Conservation (phyloP, 2,329 filamentous ascomycete species). For the Cytospora leucostoma region DNA sequence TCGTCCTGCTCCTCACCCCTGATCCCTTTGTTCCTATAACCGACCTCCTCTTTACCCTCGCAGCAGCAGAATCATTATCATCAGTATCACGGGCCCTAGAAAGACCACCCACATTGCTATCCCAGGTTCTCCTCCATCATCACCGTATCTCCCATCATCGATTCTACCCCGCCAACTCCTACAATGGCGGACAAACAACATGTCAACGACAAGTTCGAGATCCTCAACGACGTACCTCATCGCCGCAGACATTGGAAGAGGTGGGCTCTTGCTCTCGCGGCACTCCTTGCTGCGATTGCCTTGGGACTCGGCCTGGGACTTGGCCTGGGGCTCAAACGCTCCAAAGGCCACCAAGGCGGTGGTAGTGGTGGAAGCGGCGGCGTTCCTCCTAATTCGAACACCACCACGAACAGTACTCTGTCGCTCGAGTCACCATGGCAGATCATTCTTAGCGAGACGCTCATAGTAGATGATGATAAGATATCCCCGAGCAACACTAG, state of each 20-base stretch:
- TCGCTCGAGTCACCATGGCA: slow-evolving; percentile 58
- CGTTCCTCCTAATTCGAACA: slow-evolving; percentile 30
- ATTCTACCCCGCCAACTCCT: background rate
- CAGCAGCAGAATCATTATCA: too few relatives aligned
- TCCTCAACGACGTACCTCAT: slow-evolving; percentile 2
- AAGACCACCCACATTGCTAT: background rate
- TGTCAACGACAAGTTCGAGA: slow-evolving; percentile 20
- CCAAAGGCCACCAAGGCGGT: slow-evolving; percentile 26
- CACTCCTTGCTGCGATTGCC: slow-evolving; percentile 39
- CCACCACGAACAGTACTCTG: slow-evolving; percentile 23
- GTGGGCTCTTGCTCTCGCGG: slow-evolving; percentile 13
- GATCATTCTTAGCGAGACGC: slow-evolving; percentile 54
- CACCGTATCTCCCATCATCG: background rate
- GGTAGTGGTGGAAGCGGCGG: slow-evolving; percentile 15
- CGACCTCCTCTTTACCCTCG: too few relatives aligned
- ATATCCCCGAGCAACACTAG: slow-evolving; percentile 43
- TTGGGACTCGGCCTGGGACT: slow-evolving; percentile 59
- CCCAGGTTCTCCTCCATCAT: background rate
- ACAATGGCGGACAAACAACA: slow-evolving; percentile 13
- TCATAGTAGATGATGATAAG: slow-evolving; percentile 43
- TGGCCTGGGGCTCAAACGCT: slow-evolving; percentile 46
- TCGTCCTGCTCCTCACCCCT: too few relatives aligned
- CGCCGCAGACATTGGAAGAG: slow-evolving; percentile 18
- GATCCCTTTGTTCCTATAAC: too few relatives aligned
- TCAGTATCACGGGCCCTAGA: background rate